Evolutionary conservation across 139 green algal species (phyloP).

Genomic region (Micromonas commoda): DNA sequence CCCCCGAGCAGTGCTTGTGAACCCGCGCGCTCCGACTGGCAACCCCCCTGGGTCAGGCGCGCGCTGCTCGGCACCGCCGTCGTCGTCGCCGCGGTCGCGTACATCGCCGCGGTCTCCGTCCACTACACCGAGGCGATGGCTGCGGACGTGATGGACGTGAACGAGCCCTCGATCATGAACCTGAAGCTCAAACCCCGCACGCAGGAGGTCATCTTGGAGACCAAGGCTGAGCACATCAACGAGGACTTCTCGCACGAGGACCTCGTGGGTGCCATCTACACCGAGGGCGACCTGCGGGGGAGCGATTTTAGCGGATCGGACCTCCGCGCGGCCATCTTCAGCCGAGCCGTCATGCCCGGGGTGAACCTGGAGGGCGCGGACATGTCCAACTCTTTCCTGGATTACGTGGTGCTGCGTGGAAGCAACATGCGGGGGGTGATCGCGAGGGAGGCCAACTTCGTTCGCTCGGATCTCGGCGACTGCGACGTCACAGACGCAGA

Average conservation of each 20-base stretch:
- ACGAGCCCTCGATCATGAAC: background rate
- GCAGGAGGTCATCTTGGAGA: conserved; percentile 18
- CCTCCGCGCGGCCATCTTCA: conserved; percentile 34
- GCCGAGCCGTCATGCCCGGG: conserved; percentile 27
- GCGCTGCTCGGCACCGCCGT: too few species aligned
- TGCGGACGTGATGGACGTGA: background rate
- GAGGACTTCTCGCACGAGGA: conserved; percentile 29
- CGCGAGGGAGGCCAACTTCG: conserved; percentile 18
- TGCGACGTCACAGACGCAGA: conserved; percentile 29
- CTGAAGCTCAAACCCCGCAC: conserved; percentile 19
- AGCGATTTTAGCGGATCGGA: conserved; percentile 22
- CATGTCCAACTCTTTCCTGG: conserved; percentile 32
- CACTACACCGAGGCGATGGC: too few species aligned
- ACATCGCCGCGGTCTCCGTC: too few species aligned
- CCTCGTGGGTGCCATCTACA: conserved; percentile 29
- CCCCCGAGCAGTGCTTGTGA: too few species aligned
- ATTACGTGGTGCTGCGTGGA: conserved; percentile 26
- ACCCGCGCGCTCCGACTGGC: too few species aligned
- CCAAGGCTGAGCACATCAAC: conserved; percentile 11
- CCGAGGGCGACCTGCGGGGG: conserved; percentile 24
- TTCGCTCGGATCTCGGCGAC: conserved; percentile 32
- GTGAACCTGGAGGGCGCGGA: conserved; percentile 26
- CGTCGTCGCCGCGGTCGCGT: too few species aligned
- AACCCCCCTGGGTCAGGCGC: too few species aligned
- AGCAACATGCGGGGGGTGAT: conserved; percentile 24